Evolutionary conservation across 306 rosid species (phyloP), one percentile per base, ranked within the genome.

Genomic region (Sechiopsis laciniata): DNA sequence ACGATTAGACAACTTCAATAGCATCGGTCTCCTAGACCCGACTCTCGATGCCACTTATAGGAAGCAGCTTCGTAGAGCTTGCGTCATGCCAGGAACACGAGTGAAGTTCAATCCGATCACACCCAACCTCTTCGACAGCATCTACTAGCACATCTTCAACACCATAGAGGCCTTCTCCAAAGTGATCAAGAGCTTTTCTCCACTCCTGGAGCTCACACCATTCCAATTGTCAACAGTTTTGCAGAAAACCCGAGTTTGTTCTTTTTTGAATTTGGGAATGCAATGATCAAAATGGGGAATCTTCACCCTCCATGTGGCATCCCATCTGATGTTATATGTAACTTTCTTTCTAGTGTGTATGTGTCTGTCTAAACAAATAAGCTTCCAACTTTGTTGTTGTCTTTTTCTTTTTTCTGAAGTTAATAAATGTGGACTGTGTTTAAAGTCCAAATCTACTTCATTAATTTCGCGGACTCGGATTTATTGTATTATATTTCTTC

Each of bases 261-360:
- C 70, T 74, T 74, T 16, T n/a, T 42, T 10, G 82, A 82, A 5
- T 91, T 91, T 77, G 91, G 83, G 32, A 80, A 73, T 50, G 83
- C 97, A 8, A 87, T 86, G 90, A 84, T 88, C 26, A 91, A 89
- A 5, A 86, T 91, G 96, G 97, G 94, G 4, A 86, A 86, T 72
- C 85, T 91, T 0, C 78, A 80, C 70, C 91, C 90, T 0, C 80
- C 86, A n/a, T 83, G 86, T 4, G 96, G 90, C 17, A 83, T 40
- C 2, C 85, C 72, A 6, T 96, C 96, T 0, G 77, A 67, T 45
- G 72, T 67, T 67, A 67, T 67, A 37, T 67, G 29, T n/a, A 60
- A 7, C 24, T 59, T 10, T 57, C 6, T 51, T 0, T 14, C 7
- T n/a, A 5, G 9, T 53, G 19, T 53, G 20, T 53, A 3, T 53